A percentile compares a stretch with the other conserved stretches of the same genome.
These are phyloP conservation scores for Coemansia sp. DNA, from an alignment of 192 early-diverging fungal species.

Conservation along the genomic window DNA sequence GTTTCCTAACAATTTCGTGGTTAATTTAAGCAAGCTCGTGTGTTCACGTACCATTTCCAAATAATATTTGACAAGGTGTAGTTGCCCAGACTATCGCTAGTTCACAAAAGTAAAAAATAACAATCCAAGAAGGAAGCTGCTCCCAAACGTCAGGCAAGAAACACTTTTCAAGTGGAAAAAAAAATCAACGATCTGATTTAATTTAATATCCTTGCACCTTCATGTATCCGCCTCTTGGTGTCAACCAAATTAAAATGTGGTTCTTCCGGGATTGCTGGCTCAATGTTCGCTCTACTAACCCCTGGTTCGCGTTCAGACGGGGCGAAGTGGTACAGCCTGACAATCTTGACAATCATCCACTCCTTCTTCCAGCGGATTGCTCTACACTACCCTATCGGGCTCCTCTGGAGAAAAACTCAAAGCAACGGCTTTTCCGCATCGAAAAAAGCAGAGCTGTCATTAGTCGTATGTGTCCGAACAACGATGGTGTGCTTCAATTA, in stretches of 20 bases:
- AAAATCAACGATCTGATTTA: neutral
- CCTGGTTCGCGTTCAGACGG: too few species aligned
- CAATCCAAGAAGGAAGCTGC: neutral
- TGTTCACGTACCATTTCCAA: neutral
- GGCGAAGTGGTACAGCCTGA: too few species aligned
- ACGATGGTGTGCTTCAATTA: constrained; percentile 75
- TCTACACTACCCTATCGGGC: too few species aligned
- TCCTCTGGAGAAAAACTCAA: constrained; percentile 85
- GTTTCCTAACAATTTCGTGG: neutral
- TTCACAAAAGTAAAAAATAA: neutral
- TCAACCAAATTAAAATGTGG: too few species aligned
- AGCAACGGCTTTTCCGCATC: constrained; percentile 84
- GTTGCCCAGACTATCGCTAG: neutral
- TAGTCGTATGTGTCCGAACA: constrained; percentile 91
- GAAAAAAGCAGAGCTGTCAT: constrained; percentile 73
- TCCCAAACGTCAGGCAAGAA: neutral
- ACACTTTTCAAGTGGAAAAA: neutral
- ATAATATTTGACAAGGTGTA: neutral
- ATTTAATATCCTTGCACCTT: too few species aligned
- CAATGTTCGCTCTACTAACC: too few species aligned
- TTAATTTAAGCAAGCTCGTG: neutral
- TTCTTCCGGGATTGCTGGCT: too few species aligned
- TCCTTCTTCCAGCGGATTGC: too few species aligned
- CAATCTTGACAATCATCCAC: too few species aligned
- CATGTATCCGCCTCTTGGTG: too few species aligned